A percentile compares a stretch with the other conserved stretches of the same genome.
Conservation (phyloP, 1,139 yeast species). For the Yamadazyma friedrichii region DNA sequence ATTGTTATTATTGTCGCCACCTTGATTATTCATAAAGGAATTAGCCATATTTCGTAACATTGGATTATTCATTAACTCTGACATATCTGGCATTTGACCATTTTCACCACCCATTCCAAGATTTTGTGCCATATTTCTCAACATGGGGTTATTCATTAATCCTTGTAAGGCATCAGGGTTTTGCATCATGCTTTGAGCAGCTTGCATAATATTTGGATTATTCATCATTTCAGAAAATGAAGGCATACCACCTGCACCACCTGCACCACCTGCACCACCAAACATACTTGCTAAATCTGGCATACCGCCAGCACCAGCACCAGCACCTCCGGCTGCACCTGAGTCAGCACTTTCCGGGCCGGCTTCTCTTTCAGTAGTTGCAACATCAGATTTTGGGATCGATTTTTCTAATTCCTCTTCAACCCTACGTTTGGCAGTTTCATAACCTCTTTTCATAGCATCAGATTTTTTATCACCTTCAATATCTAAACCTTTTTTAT, state of each 20-base stretch:
- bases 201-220: conserved; percentile 89
- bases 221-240: conserved; percentile 61
- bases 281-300: conserved; percentile 69
- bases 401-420: conserved; percentile 64
- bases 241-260: conserved; percentile 64
- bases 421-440: conserved; percentile 85
- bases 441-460: conserved; percentile 91
- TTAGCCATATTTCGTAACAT: conserved; percentile 67
- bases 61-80: conserved; percentile 78
- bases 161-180: conserved; percentile 78
- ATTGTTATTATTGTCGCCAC: conserved; percentile 1
- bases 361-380: conserved; percentile 16
- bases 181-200: conserved; percentile 91
- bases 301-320: conserved; percentile 50
- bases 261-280: conserved; percentile 20
- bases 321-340: conserved; percentile 27
- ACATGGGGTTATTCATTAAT: conserved; percentile 78
- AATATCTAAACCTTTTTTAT: conserved; percentile 77
- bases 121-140: conserved; percentile 73
- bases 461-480: conserved; percentile 87
- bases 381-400: conserved; percentile 25
- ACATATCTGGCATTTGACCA: conserved; percentile 51
- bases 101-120: conserved; percentile 61
- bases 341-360: conserved; percentile 14
- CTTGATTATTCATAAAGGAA: conserved; percentile 49